Evolutionary conservation across 208 protist species (phyloP).

Genomic region (Herpetomonas samuelpessoai): DNA sequence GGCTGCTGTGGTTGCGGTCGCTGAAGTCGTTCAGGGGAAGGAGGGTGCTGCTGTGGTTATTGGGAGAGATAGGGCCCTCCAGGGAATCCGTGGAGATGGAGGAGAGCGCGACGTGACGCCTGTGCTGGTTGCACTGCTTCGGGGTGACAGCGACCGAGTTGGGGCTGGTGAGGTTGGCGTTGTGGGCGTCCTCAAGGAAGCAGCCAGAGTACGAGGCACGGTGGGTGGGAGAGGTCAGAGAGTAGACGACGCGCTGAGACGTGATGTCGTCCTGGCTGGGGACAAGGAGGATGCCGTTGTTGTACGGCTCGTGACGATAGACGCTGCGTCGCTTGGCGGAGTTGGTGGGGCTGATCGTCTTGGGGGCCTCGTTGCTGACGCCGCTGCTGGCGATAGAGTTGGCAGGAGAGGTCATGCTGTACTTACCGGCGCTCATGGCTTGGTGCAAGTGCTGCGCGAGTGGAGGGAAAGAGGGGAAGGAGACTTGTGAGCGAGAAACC

Average conservation of each 20-base stretch:
- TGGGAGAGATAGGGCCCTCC: not conserved
- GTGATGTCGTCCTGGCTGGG: constrained; percentile 8
- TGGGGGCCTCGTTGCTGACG: constrained; percentile 17
- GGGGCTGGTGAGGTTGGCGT: not conserved
- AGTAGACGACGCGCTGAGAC: not conserved
- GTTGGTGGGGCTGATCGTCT: constrained; percentile 7
- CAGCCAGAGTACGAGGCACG: not conserved
- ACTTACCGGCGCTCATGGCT: not conserved
- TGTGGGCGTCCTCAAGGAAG: not conserved
- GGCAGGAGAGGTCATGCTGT: not conserved
- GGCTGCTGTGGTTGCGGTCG: not conserved
- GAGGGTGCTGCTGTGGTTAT: not conserved
- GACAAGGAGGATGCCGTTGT: constrained; percentile 23
- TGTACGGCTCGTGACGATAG: constrained; percentile 74
- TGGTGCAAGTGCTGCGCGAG: too few relatives aligned
- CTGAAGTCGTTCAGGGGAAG: not conserved
- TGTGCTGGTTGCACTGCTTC: not conserved
- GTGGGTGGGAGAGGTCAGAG: not conserved
- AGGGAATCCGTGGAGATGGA: constrained; percentile 19
- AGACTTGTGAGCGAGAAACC: too few relatives aligned
- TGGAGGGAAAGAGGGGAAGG: too few relatives aligned
- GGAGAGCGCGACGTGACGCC: not conserved
- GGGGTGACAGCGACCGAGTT: not conserved
- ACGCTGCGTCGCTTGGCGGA: constrained; percentile 9
- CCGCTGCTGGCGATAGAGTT: constrained; percentile 5